Conservation (phyloP, 257 asterid genomes). For the Solanum lycopersicoides region DNA sequence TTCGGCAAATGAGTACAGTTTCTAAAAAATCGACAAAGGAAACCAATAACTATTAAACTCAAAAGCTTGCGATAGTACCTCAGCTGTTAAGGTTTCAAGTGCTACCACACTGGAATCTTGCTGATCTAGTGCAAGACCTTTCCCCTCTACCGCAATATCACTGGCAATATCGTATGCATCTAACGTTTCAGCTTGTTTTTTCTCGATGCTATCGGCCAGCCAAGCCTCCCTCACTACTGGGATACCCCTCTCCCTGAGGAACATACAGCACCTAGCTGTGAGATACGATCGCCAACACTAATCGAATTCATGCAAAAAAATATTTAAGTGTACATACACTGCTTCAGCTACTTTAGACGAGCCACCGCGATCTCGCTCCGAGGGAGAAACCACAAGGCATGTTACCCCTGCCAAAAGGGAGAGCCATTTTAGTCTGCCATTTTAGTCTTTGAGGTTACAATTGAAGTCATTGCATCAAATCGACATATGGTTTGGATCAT, state of each 20-base stretch:
- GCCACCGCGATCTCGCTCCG: slow-evolving; percentile 81
- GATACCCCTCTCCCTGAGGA: slow-evolving; percentile 54
- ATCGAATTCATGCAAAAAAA: not conserved
- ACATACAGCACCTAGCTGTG: not conserved
- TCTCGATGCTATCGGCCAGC: slow-evolving; percentile 61
- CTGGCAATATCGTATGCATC: slow-evolving; percentile 53
- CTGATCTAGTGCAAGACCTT: slow-evolving; percentile 50
- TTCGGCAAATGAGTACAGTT: no score
- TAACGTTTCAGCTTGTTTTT: slow-evolving; percentile 34
- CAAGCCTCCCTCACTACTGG: slow-evolving; percentile 76
- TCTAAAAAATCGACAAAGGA: not conserved
- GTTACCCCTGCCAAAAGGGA: slow-evolving; percentile 35
- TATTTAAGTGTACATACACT: slow-evolving; percentile 22
- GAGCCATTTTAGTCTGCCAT: no score
- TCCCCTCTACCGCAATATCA: slow-evolving; percentile 52
- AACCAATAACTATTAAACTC: not conserved
- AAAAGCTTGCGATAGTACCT: slow-evolving; percentile 24
- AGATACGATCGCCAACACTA: not conserved
- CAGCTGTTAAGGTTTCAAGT: slow-evolving; percentile 45
- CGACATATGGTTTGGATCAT: not conserved
- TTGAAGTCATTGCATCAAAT: not conserved
- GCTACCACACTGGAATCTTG: slow-evolving; percentile 58
- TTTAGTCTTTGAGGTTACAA: not conserved
- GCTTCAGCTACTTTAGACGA: slow-evolving; percentile 72
- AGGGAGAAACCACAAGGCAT: slow-evolving; percentile 60